Conservation (phyloP, 352 stramenopile genomes). For the Globisporangium nagaii region DNA sequence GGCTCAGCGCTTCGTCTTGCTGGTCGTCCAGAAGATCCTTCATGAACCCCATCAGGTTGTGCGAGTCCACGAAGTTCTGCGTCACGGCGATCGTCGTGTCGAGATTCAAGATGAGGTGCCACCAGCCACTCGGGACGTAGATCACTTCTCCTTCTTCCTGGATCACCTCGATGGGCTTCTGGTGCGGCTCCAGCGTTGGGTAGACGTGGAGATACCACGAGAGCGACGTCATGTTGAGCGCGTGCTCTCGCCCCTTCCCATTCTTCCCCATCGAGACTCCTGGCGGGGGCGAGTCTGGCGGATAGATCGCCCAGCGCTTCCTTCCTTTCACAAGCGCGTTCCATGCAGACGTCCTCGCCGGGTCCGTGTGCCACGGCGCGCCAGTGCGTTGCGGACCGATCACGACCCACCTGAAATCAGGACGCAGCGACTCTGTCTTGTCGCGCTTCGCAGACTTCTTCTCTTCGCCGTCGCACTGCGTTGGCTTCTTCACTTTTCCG, state of each 20-base stretch:
- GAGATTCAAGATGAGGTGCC: constrained; percentile 97
- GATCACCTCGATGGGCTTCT: constrained; percentile 80
- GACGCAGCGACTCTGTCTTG: constrained; percentile 37
- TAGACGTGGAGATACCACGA: constrained; percentile 86
- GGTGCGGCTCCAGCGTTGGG: constrained; percentile 57
- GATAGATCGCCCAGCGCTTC: constrained; percentile 96
- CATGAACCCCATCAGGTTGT: constrained; percentile 71
- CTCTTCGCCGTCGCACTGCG: neutral
- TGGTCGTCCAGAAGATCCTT: constrained; percentile 63
- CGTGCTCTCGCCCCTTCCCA: constrained; percentile 44
- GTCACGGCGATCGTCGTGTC: constrained; percentile 93
- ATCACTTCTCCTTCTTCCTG: constrained; percentile 94
- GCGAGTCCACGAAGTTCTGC: constrained; percentile 93
- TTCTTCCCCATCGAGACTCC: constrained; percentile 59
- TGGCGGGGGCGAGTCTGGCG: constrained; percentile 69
- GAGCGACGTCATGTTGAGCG: constrained; percentile 74
- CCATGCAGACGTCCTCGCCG: constrained; percentile 94
- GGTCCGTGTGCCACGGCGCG: constrained; percentile 94
- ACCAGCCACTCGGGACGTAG: constrained; percentile 97
- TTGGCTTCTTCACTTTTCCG: constrained; percentile 17
- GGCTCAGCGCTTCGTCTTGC: constrained; percentile 48
- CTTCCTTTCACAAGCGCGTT: constrained; percentile 92
- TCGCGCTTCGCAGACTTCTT: constrained; percentile 22
- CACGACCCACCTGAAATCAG: constrained; percentile 83
- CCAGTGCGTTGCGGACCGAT: constrained; percentile 81